Evolutionary conservation across 768 basidiomycete species (phyloP).

Genomic region (Mycena alexandri): DNA sequence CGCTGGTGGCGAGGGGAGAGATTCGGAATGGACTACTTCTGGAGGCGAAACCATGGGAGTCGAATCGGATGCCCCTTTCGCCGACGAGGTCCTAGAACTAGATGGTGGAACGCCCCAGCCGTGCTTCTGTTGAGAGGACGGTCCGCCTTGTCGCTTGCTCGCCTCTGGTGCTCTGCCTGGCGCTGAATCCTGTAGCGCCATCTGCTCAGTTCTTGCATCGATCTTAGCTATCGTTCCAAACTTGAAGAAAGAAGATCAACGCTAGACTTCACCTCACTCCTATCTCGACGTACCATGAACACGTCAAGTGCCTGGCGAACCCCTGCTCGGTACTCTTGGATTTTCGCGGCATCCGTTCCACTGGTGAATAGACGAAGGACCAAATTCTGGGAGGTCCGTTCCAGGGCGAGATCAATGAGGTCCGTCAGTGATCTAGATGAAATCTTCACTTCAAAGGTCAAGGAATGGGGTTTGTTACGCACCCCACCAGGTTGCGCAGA

Average conservation of each 20-base stretch:
- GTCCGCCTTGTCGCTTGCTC: too few species aligned
- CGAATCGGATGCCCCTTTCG: too few species aligned
- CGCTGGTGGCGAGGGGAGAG: not conserved
- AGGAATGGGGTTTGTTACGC: not conserved
- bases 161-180: too few species aligned
- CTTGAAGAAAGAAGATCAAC: not conserved
- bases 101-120: too few species aligned
- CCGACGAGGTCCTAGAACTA: too few species aligned
- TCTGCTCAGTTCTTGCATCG: not conserved
- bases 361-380: not conserved
- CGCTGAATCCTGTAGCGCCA: not conserved
- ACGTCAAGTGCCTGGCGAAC: slow-evolving; percentile 9
- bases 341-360: not conserved
- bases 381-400: not conserved
- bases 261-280: not conserved
- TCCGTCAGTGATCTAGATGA: not conserved
- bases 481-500: not conserved
- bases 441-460: not conserved
- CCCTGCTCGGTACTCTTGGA: slow-evolving; percentile 7
- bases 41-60: too few species aligned
- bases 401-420: not conserved
- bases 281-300: slow-evolving; percentile 1
- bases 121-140: too few species aligned
- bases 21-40: too few species aligned
- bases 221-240: slow-evolving; percentile 1